Percentiles rank a stretch among this genome's conserved stretches.
These are phyloP conservation scores for Panicum miliaceum DNA, from an alignment of 176 grass and related monocot species.

Conservation along the genomic window DNA sequence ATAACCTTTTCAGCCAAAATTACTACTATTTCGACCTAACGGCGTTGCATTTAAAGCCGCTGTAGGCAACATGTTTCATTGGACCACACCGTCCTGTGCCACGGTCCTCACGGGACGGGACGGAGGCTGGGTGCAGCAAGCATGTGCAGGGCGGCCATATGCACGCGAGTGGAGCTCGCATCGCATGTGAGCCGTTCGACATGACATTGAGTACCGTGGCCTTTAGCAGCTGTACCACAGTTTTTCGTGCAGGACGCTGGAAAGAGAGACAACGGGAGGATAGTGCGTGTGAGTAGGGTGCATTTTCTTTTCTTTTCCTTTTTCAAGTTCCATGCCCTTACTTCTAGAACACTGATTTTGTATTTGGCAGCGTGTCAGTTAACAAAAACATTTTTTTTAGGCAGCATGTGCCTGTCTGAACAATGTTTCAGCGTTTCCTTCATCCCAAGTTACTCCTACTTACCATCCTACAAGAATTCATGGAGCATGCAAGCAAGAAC, in stretches of 20 bases:
- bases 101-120: background rate
- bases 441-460: background rate
- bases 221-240: constrained; percentile 20
- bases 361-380: background rate
- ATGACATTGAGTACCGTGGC: background rate
- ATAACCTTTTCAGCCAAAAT: too few relatives aligned
- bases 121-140: background rate
- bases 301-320: background rate
- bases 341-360: constrained; percentile 15
- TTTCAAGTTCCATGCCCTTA: background rate
- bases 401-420: background rate
- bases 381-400: background rate
- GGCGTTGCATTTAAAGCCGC: background rate
- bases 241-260: constrained; percentile 13
- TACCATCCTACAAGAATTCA: too few relatives aligned
- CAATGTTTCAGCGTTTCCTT: background rate
- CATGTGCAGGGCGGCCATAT: constrained; percentile 6
- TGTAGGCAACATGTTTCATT: background rate
- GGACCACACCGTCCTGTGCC: background rate
- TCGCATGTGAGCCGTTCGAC: constrained; percentile 4
- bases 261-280: background rate
- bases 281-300: background rate
- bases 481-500: too few relatives aligned
- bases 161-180: constrained; percentile 19
- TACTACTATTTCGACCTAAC: too few relatives aligned